Percentiles rank a stretch among this genome's conserved stretches.
These are phyloP conservation scores for Zygosaccharomyces kombuchaensis DNA, from an alignment of 805 yeast species.

Conservation along the genomic window DNA sequence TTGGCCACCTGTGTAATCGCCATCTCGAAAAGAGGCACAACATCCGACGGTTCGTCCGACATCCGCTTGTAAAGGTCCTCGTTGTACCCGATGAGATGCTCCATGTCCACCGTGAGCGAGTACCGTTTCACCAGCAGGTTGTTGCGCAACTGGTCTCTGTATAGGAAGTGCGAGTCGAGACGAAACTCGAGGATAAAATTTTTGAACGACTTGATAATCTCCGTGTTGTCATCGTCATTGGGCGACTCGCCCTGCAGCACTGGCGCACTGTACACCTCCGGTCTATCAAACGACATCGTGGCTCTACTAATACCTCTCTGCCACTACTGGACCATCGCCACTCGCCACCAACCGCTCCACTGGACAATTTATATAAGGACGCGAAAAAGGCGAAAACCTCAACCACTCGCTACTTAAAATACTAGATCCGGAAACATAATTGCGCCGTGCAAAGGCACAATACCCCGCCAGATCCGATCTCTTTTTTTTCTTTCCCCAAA, in stretches of 20 bases:
- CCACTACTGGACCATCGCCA: not conserved
- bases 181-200: slow-evolving; percentile 82
- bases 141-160: slow-evolving; percentile 87
- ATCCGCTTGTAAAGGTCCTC: slow-evolving; percentile 84
- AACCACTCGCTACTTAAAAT: not conserved
- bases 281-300: slow-evolving; percentile 67
- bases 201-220: slow-evolving; percentile 71
- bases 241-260: slow-evolving; percentile 83
- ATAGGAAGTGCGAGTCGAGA: slow-evolving; percentile 73
- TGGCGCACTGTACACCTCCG: slow-evolving; percentile 68
- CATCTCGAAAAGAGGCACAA: slow-evolving; percentile 78
- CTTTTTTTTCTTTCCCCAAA: not conserved
- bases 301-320: too few relatives aligned
- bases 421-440: not conserved
- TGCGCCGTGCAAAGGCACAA: not conserved
- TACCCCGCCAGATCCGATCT: not conserved
- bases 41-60: slow-evolving; percentile 80
- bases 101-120: slow-evolving; percentile 68
- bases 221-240: slow-evolving; percentile 58
- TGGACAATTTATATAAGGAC: not conserved
- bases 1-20: slow-evolving; percentile 85
- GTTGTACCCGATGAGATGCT: slow-evolving; percentile 80
- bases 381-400: not conserved
- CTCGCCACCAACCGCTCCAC: not conserved
- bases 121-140: slow-evolving; percentile 75